Base-by-base conservation (phyloP, 2,329 filamentous ascomycete species). In the Calycina marina region DNA sequence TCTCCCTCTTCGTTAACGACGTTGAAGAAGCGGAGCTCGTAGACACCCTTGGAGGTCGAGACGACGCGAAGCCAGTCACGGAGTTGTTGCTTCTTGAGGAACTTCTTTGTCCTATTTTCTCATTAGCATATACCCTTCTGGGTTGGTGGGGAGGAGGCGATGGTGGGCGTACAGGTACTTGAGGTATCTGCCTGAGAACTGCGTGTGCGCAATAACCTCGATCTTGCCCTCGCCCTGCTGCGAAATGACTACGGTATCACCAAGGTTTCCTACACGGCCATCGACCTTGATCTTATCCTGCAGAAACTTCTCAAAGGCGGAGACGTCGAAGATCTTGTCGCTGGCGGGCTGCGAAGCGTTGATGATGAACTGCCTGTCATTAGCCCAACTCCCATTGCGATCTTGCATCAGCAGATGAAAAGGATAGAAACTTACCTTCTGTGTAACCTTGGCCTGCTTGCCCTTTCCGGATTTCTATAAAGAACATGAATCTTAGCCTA, bases 21-120 rank as follows among this genome's bases (percentile, higher is more conserved):
- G 74, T 98, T 98, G 85, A 93, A 98, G 86, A 98, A 98, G 72
- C 93, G 86, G 66, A 98, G 80, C 74, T 94, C 86, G 72, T 98
- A 98, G 49, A 94, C 86, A 60, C 90, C 88, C 71, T 88, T 88
- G 62, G 81, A 85, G 61, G 88, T 96, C 53, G 85, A 92, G 58
- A 98, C 90, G 54, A 98, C 88, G 56, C 90, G 86, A 59, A 98
- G 82, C 90, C 90, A 98, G 74, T 98, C 90, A 69, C 90, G 84
- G 61, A 98, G 83, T 77, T 96, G 88, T 74, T 94, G 84, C 83
- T 98, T 98, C 85, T 98, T 98, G 66, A 98, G 80, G 80, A 93
- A 98, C 77, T 98, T 98, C 84, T 98, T 98, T 63, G 90, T 98
- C 62, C 84, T 93, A 49, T 30, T 40, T 10, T 14, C 24, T 24